Conservation (phyloP, 2,329 filamentous ascomycete genomes). For the Exophiala oligosperma region DNA sequence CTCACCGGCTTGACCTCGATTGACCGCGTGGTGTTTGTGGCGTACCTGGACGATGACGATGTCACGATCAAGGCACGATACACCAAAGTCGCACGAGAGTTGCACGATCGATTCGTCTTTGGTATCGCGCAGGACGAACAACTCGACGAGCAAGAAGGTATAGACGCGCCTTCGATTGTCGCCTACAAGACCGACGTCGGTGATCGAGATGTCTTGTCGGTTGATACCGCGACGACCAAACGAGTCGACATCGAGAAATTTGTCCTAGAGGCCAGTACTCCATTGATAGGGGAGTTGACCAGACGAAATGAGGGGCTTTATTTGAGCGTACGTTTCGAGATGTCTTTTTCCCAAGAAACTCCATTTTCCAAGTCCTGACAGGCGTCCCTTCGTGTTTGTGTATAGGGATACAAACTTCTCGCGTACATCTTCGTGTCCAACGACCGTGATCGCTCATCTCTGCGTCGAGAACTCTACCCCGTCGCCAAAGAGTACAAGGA, state of each 20-base stretch:
- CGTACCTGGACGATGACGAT: neutral
- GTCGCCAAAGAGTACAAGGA: conserved; percentile 49
- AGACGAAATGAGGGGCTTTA: neutral
- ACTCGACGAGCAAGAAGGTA: neutral
- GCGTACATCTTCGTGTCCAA: conserved; percentile 40
- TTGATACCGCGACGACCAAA: neutral
- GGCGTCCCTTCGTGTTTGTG: too few relatives aligned
- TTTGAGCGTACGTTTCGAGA: neutral
- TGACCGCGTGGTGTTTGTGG: conserved; percentile 1
- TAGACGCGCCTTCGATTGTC: neutral
- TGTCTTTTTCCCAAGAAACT: neutral
- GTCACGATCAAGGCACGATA: neutral
- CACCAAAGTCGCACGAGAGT: neutral
- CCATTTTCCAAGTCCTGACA: neutral
- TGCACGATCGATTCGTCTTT: neutral
- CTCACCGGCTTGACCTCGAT: neutral
- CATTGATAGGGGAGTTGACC: conserved; percentile 3
- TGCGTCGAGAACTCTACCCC: conserved; percentile 38
- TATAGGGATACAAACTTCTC: conserved; percentile 37
- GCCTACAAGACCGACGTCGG: conserved; percentile 1
- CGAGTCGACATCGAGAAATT: neutral
- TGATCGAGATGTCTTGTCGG: neutral
- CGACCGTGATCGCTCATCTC: conserved; percentile 37
- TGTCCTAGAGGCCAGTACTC: neutral
- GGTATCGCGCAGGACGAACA: conserved; percentile 1